Conservation (phyloP, 1,284 basidiomycete genomes). For the Marasmius tenuissimus region DNA sequence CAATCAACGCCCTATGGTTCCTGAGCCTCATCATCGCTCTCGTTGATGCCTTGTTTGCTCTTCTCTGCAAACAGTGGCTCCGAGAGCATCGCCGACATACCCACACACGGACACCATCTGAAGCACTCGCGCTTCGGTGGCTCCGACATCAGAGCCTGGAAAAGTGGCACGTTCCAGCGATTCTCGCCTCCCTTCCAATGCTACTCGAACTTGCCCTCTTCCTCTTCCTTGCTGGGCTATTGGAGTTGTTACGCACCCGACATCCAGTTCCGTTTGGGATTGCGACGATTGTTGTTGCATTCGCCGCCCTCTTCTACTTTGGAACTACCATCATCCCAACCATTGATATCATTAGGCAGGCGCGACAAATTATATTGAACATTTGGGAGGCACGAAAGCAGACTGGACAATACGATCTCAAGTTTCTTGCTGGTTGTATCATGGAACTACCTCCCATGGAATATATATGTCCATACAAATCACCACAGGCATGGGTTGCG, state of each 20-base stretch:
- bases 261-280: neutral
- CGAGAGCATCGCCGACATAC: conserved; percentile 6
- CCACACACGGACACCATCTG: neutral
- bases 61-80: conserved; percentile 13
- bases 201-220: neutral
- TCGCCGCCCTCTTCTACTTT: neutral
- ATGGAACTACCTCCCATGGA: neutral
- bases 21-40: conserved; percentile 9
- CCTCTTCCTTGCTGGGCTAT: conserved; percentile 2
- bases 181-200: neutral
- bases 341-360: neutral
- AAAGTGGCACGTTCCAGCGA: neutral
- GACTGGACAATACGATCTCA: too few species aligned
- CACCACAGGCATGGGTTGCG: neutral
- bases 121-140: neutral
- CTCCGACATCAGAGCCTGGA: neutral
- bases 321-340: neutral
- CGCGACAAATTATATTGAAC: too few species aligned
- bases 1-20: conserved; percentile 2
- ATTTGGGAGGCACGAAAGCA: too few species aligned
- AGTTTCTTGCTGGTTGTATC: too few species aligned
- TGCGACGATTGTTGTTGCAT: neutral
- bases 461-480: neutral
- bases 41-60: neutral
- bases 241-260: neutral